Percentiles rank a stretch among this genome's conserved stretches.
These are phyloP conservation scores for Neurospora sp. DNA, from an alignment of 495 filamentous ascomycete genomes.

Conservation along the genomic window DNA sequence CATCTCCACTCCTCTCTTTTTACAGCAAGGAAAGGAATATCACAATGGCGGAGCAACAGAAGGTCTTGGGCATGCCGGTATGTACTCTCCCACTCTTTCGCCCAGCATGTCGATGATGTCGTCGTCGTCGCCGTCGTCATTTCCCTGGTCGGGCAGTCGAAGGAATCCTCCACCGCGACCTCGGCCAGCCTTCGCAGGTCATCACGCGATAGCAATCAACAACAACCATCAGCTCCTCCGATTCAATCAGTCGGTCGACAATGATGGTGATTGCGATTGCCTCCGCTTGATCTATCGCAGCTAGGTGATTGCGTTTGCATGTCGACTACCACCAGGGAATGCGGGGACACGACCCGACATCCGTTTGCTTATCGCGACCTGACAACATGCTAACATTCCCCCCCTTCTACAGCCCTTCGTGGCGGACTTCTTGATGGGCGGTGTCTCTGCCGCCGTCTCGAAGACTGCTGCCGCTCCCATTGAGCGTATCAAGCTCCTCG, in stretches of 20 bases:
- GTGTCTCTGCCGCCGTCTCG: constrained; percentile 98
- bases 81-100: constrained; percentile 22
- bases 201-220: not conserved
- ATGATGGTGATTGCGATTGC: not conserved
- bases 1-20: constrained; percentile 39
- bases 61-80: constrained; percentile 85
- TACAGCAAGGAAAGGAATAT: constrained; percentile 47
- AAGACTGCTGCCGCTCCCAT: constrained; percentile 99
- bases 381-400: constrained; percentile 12
- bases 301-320: not conserved
- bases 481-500: constrained; percentile 99
- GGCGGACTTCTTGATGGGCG: constrained; percentile 99
- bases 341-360: constrained; percentile 49
- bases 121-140: not conserved
- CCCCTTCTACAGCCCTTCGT: constrained; percentile 47
- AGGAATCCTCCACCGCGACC: not conserved
- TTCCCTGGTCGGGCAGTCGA: constrained; percentile 3
- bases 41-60: constrained; percentile 34
- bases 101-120: constrained; percentile 14
- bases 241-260: not conserved
- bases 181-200: not conserved
- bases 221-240: not conserved
- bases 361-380: constrained; percentile 13
- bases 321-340: constrained; percentile 32
- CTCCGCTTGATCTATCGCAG: not conserved